Evolutionary conservation across 108 stramenopile species (phyloP).

Genomic region (Chaetoceros muelleri): DNA sequence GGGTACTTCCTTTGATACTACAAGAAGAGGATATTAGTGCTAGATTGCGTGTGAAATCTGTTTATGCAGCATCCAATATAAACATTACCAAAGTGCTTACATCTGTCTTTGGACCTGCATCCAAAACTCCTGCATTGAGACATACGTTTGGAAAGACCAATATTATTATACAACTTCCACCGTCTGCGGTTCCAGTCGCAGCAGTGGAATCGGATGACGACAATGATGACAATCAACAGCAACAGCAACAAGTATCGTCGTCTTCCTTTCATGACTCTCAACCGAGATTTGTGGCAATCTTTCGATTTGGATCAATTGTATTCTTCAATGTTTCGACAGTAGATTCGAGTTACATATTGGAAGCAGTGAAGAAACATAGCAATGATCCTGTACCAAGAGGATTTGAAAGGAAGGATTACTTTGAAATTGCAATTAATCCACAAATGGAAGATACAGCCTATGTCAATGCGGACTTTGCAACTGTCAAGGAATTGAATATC

Average conservation of each 20-base stretch:
- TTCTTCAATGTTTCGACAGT: conserved; percentile 75
- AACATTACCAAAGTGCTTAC: conserved; percentile 52
- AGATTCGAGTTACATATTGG: conserved; percentile 39
- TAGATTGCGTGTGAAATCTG: conserved; percentile 41
- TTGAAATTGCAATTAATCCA: conserved; percentile 69
- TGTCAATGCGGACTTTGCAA: conserved; percentile 69
- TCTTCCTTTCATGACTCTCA: conserved; percentile 23
- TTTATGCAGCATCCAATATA: conserved; percentile 62
- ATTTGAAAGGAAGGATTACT: conserved; percentile 78
- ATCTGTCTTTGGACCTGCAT: conserved; percentile 46
- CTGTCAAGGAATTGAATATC: conserved; percentile 77
- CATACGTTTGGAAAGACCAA: conserved; percentile 60
- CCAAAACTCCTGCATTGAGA: conserved; percentile 33
- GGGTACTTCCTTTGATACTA: too few species aligned
- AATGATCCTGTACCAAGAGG: conserved; percentile 48
- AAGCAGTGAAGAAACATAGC: conserved; percentile 51
- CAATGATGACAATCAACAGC: too few species aligned
- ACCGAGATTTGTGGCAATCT: conserved; percentile 72
- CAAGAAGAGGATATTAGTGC: conserved; percentile 19
- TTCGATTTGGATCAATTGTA: conserved; percentile 85
- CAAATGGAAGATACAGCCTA: conserved; percentile 29
- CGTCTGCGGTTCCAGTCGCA: too few species aligned
- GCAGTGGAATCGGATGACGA: too few species aligned
- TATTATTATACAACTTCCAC: conserved; percentile 43
- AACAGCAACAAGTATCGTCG: background rate